phyloP scores from a whole-genome alignment of 129 eudicot species.

The Helianthus tuberosus region DNA sequence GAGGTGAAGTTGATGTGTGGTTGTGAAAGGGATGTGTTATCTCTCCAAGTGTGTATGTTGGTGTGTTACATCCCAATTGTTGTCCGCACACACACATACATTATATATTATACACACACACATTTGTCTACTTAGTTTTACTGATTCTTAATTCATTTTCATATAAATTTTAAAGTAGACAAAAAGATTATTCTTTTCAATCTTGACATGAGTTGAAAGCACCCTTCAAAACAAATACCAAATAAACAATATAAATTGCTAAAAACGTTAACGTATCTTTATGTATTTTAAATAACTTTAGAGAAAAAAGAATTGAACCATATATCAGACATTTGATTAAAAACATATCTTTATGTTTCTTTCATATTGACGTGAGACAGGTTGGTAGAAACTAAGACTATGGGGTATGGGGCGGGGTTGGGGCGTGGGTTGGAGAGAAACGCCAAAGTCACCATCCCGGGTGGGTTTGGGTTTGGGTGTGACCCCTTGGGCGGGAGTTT shows the following conservation, averaged over 20 bases:
- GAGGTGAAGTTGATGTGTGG: conserved; percentile 27
- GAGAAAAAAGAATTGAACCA: background rate
- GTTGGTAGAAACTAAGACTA: background rate
- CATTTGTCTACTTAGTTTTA: background rate
- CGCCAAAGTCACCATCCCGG: no score
- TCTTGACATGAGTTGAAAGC: background rate
- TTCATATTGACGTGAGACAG: background rate
- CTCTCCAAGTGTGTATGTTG: conserved; percentile 27
- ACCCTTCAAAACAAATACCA: conserved; percentile 4
- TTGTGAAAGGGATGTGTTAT: conserved; percentile 16
- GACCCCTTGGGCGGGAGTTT: no score
- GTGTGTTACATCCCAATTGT: conserved; percentile 18
- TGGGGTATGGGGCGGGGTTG: no score
- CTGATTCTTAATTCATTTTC: background rate
- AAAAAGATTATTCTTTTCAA: background rate
- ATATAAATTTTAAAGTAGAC: background rate
- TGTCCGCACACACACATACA: background rate
- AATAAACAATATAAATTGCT: background rate
- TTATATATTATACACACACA: no score
- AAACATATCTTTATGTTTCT: background rate
- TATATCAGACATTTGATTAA: background rate
- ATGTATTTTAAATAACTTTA: no score
- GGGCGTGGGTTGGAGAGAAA: no score
- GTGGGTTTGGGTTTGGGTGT: no score
- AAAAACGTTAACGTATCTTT: no score